A percentile compares a stretch with the other conserved stretches of the same genome.
phyloP scores from a whole-genome alignment of 2,329 filamentous ascomycete species.

The Colletotrichum trifolii region DNA sequence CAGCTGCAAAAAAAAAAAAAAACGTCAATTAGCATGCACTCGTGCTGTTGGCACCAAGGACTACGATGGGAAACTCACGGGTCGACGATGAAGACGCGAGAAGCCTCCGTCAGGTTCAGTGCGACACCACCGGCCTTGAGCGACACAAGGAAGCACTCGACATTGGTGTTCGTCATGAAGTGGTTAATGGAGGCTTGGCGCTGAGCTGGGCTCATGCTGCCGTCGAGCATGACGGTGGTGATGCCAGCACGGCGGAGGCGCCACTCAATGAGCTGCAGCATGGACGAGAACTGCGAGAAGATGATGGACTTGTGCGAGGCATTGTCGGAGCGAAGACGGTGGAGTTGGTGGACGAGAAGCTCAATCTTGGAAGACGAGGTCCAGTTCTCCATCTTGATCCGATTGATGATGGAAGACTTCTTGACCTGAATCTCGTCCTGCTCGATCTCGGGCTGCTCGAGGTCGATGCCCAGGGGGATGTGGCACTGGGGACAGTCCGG shows the following conservation, averaged over 20 bases:
- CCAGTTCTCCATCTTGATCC: conserved; percentile 99
- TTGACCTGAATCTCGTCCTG: conserved; percentile 89
- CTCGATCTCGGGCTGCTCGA: conserved; percentile 95
- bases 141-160: conserved; percentile 96
- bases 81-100: conserved; percentile 94
- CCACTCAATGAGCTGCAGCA: conserved; percentile 98
- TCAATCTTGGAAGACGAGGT: conserved; percentile 98
- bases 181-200: conserved; percentile 94
- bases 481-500: conserved; percentile 92
- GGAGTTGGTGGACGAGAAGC: conserved; percentile 92
- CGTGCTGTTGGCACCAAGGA: no score
- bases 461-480: conserved; percentile 87
- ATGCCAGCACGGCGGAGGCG: conserved; percentile 95
- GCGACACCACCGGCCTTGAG: conserved; percentile 97
- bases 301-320: conserved; percentile 96
- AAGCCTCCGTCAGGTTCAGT: conserved; percentile 94
- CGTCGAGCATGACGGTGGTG: conserved; percentile 97
- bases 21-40: neutral
- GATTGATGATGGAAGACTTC: conserved; percentile 97
- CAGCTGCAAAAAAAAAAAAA: conserved; percentile 66
- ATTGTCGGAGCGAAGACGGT: conserved; percentile 91
- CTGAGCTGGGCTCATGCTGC: conserved; percentile 94
- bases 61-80: conserved; percentile 70
- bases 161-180: conserved; percentile 94
- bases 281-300: conserved; percentile 96